A percentile compares a stretch with the other conserved stretches of the same genome.
phyloP scores from a whole-genome alignment of 495 filamentous ascomycete genomes.

The Penicillium desertorum region DNA sequence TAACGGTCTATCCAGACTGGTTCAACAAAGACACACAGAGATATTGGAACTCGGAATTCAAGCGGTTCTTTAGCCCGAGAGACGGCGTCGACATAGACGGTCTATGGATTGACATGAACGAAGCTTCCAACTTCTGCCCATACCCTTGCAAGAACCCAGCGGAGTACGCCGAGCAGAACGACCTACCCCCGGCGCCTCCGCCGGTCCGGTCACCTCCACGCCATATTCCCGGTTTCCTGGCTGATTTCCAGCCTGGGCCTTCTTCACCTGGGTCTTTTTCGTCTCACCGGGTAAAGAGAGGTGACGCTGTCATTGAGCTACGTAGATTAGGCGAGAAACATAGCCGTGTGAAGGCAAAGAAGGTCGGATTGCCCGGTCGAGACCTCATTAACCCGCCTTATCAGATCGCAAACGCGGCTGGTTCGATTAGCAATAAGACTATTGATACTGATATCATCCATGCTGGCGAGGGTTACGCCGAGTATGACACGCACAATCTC shows the following conservation, averaged over 20 bases:
- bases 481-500: constrained; percentile 85
- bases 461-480: constrained; percentile 60
- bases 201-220: constrained; percentile 59
- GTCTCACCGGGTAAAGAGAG: constrained; percentile 10
- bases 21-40: constrained; percentile 63
- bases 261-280: constrained; percentile 15
- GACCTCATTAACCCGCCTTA: constrained; percentile 74
- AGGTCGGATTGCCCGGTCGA: constrained; percentile 58
- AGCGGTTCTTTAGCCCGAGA: constrained; percentile 61
- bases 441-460: constrained; percentile 74
- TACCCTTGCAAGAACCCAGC: constrained; percentile 71
- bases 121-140: constrained; percentile 69
- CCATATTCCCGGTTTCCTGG: constrained; percentile 68
- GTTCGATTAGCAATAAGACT: constrained; percentile 69
- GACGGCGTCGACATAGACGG: constrained; percentile 79
- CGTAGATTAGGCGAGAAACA: constrained; percentile 2
- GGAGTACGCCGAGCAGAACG: constrained; percentile 47
- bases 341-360: constrained; percentile 22
- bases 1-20: constrained; percentile 82
- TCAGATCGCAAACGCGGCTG: constrained; percentile 69
- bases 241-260: constrained; percentile 62
- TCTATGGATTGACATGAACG: constrained; percentile 88
- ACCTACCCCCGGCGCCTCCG: constrained; percentile 66
- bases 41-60: constrained; percentile 77
- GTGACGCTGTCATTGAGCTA: no score